A percentile compares a stretch with the other conserved stretches of the same genome.
These are phyloP conservation scores for Eutypella sp. DNA, from an alignment of 2,329 filamentous ascomycete species.

Conservation along the genomic window DNA sequence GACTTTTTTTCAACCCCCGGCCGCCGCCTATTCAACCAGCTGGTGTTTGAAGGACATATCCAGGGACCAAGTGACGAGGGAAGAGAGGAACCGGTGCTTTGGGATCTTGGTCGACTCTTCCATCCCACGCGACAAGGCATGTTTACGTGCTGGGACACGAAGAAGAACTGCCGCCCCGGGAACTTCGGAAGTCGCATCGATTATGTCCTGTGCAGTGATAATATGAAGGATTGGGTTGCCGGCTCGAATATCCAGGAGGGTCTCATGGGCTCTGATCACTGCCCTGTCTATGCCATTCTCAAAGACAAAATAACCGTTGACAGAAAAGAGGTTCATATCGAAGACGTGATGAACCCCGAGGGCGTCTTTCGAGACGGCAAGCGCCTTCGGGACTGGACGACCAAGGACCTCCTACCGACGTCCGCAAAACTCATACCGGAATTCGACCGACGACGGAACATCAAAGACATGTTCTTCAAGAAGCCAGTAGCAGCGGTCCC, in stretches of 20 bases:
- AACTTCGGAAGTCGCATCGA: slow-evolving; percentile 94
- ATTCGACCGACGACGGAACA: slow-evolving; percentile 77
- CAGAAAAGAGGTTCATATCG: slow-evolving; percentile 47
- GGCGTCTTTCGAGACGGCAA: slow-evolving; percentile 66
- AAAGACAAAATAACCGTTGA: slow-evolving; percentile 55
- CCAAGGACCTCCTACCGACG: slow-evolving; percentile 62
- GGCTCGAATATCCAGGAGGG: slow-evolving; percentile 88
- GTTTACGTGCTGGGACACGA: slow-evolving; percentile 97
- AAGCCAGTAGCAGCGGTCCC: slow-evolving; percentile 36
- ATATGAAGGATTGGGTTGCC: slow-evolving; percentile 74
- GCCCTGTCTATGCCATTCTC: slow-evolving; percentile 78
- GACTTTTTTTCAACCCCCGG: slow-evolving; percentile 70
- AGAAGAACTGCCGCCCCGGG: slow-evolving; percentile 88
- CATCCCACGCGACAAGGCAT: slow-evolving; percentile 78
- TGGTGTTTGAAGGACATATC: slow-evolving; percentile 70
- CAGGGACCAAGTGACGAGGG: slow-evolving; percentile 62
- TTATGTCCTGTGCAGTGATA: slow-evolving; percentile 78
- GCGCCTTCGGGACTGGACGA: slow-evolving; percentile 60
- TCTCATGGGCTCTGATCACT: slow-evolving; percentile 92
- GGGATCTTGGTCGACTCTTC: slow-evolving; percentile 79
- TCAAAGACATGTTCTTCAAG: slow-evolving; percentile 86
- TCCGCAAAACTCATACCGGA: slow-evolving; percentile 84
- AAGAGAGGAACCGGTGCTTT: slow-evolving; percentile 66
- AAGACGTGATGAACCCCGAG: slow-evolving; percentile 72
- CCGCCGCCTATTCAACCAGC: slow-evolving; percentile 76